Evolutionary conservation across 208 protist genomes (phyloP).

Genomic region (Trypanosoma rangeli): DNA sequence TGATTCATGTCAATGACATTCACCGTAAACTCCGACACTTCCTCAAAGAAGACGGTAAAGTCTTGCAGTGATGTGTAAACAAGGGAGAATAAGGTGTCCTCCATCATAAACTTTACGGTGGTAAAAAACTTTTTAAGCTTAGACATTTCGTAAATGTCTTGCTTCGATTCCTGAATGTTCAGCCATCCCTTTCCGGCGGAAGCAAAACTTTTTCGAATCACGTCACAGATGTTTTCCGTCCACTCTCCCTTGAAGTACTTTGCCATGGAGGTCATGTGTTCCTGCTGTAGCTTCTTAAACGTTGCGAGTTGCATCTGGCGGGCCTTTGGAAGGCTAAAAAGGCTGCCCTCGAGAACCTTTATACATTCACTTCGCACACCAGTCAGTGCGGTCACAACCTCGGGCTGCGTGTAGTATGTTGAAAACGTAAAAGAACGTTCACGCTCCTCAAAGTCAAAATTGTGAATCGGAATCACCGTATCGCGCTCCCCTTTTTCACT

Average conservation of each 20-base stretch:
- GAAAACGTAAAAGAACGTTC: slow-evolving; percentile 90
- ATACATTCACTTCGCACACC: slow-evolving; percentile 88
- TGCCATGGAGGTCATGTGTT: slow-evolving; percentile 68
- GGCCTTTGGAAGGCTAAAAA: slow-evolving; percentile 90
- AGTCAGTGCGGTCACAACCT: slow-evolving; percentile 90
- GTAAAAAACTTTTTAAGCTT: slow-evolving; percentile 98
- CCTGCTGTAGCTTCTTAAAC: slow-evolving; percentile 81
- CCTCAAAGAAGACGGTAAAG: slow-evolving; percentile 92
- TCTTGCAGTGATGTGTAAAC: slow-evolving; percentile 87
- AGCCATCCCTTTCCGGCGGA: slow-evolving; percentile 98
- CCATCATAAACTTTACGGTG: slow-evolving; percentile 98
- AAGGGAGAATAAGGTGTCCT: slow-evolving; percentile 93
- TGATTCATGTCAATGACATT: slow-evolving; percentile 87
- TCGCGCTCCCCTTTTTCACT: slow-evolving; percentile 55
- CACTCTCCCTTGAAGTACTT: slow-evolving; percentile 91
- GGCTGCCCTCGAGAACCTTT: slow-evolving; percentile 82
- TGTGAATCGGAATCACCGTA: slow-evolving; percentile 64
- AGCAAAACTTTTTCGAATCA: slow-evolving; percentile 85
- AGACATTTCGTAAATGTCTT: slow-evolving; percentile 96
- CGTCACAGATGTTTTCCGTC: slow-evolving; percentile 87
- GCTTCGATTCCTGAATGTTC: slow-evolving; percentile 93
- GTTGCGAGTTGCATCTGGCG: slow-evolving; percentile 87
- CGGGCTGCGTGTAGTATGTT: slow-evolving; percentile 93
- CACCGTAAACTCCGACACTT: slow-evolving; percentile 89
- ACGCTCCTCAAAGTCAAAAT: slow-evolving; percentile 74